Conservation (phyloP, 768 basidiomycete species). For the Leucocoprinus leucothites region DNA sequence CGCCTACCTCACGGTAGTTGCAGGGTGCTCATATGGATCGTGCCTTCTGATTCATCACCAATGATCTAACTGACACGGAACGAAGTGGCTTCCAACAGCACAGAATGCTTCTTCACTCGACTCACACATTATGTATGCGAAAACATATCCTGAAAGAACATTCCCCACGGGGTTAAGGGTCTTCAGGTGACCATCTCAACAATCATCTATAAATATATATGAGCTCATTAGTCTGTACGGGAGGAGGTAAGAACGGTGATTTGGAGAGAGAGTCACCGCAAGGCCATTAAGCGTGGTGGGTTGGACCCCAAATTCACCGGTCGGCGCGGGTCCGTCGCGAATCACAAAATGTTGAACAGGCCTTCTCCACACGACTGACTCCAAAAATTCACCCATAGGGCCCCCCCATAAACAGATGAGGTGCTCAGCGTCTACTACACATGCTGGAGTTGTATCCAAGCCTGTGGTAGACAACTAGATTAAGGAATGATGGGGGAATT, state of each 20-base stretch:
- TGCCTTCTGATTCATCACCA: neutral
- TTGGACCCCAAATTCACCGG: neutral
- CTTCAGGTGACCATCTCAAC: neutral
- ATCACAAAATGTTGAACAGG: neutral
- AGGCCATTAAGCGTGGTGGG: neutral
- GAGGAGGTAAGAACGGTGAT: neutral
- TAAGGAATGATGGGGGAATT: neutral
- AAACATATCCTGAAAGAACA: neutral
- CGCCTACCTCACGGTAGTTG: too few species aligned
- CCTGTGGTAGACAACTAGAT: too few species aligned
- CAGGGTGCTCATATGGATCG: too few species aligned
- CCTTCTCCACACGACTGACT: too few species aligned
- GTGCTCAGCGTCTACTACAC: too few species aligned
- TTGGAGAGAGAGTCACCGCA: constrained; percentile 7
- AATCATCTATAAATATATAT: neutral
- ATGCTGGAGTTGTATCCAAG: too few species aligned
- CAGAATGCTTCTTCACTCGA: neutral
- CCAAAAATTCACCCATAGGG: too few species aligned
- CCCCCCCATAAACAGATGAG: too few species aligned
- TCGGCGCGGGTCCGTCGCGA: neutral
- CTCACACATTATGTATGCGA: neutral
- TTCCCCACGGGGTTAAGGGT: neutral
- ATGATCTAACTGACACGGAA: neutral
- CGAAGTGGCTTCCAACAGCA: neutral
- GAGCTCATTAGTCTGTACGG: neutral